Percentiles rank a stretch among this genome's conserved stretches.
Conservation (phyloP, 2,329 filamentous ascomycete genomes). For the Stagonosporopsis tanaceti region DNA sequence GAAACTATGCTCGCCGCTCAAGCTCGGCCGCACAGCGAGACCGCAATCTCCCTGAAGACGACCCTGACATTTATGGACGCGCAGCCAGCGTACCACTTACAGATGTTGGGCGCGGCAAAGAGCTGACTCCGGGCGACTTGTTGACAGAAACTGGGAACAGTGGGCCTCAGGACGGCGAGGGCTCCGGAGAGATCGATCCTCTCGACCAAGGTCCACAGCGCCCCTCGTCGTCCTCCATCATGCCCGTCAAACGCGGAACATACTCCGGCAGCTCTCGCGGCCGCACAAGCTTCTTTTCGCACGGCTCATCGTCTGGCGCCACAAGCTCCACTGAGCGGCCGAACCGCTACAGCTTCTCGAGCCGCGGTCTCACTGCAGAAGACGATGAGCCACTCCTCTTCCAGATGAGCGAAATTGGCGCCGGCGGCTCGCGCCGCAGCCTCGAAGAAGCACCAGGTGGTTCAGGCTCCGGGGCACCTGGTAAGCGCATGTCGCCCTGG, state of each 20-base stretch:
- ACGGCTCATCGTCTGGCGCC: slow-evolving; percentile 43
- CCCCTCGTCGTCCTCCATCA: slow-evolving; percentile 40
- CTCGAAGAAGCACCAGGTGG: slow-evolving; percentile 48
- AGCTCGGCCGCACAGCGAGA: slow-evolving; percentile 74
- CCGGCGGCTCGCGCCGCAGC: slow-evolving; percentile 46
- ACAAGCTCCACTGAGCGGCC: slow-evolving; percentile 47
- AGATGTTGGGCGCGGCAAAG: slow-evolving; percentile 56
- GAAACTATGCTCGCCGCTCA: slow-evolving; percentile 63
- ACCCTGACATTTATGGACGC: slow-evolving; percentile 67
- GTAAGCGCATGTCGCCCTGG: slow-evolving; percentile 40
- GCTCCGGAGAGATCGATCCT: slow-evolving; percentile 28
- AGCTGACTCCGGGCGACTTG: slow-evolving; percentile 69
- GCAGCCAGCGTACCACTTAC: slow-evolving; percentile 74
- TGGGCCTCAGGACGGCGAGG: slow-evolving; percentile 34
- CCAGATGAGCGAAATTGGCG: slow-evolving; percentile 74
- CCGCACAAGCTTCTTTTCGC: slow-evolving; percentile 43
- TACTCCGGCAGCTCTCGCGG: slow-evolving; percentile 36
- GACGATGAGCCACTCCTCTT: slow-evolving; percentile 77
- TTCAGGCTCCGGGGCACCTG: slow-evolving; percentile 35
- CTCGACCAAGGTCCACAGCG: slow-evolving; percentile 36
- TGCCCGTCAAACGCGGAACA: slow-evolving; percentile 38
- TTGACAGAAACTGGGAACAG: slow-evolving; percentile 51
- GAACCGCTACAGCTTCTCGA: slow-evolving; percentile 56
- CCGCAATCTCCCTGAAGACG: slow-evolving; percentile 68
- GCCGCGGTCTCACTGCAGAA: slow-evolving; percentile 52